Evolutionary conservation across 805 yeast species (phyloP).

Genomic region (Candida palmyrensis): DNA sequence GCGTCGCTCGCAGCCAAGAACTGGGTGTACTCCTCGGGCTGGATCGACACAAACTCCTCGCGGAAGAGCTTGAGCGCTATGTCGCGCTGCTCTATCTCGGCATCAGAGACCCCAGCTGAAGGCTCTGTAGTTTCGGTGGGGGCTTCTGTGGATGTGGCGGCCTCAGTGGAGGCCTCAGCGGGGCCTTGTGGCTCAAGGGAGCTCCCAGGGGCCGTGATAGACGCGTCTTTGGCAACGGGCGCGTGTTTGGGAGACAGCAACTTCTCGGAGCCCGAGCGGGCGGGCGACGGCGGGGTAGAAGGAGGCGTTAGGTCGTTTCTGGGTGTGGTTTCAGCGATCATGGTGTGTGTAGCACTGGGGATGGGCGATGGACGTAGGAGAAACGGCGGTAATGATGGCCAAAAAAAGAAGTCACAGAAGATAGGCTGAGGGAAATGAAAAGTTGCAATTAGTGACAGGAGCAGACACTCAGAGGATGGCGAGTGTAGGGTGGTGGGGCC

Average conservation of each 20-base stretch:
- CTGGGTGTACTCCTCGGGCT: constrained; percentile 42
- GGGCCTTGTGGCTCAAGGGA: not conserved
- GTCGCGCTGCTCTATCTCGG: constrained; percentile 19
- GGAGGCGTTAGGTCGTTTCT: constrained; percentile 6
- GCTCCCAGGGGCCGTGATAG: not conserved
- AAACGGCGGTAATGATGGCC: too few species aligned
- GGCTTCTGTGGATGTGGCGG: constrained; percentile 1
- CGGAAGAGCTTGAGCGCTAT: constrained; percentile 33
- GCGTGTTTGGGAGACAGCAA: constrained; percentile 1
- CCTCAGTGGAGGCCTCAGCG: constrained; percentile 1
- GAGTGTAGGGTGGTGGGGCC: not conserved
- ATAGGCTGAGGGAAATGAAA: not conserved
- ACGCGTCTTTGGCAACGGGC: not conserved
- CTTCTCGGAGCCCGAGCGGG: constrained; percentile 3
- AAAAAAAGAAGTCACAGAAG: not conserved
- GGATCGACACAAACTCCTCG: constrained; percentile 38
- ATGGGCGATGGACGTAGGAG: too few species aligned
- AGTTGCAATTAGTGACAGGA: not conserved
- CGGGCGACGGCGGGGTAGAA: constrained; percentile 6
- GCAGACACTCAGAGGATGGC: not conserved
- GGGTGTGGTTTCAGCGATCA: not conserved
- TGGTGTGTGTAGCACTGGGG: too few species aligned
- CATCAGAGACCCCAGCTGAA: not conserved
- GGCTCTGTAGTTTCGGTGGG: constrained; percentile 2
- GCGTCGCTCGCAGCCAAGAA: constrained; percentile 31